Evolutionary conservation across 2,329 filamentous ascomycete genomes (phyloP).

Genomic region (Purpureocillium takamizusanense): DNA sequence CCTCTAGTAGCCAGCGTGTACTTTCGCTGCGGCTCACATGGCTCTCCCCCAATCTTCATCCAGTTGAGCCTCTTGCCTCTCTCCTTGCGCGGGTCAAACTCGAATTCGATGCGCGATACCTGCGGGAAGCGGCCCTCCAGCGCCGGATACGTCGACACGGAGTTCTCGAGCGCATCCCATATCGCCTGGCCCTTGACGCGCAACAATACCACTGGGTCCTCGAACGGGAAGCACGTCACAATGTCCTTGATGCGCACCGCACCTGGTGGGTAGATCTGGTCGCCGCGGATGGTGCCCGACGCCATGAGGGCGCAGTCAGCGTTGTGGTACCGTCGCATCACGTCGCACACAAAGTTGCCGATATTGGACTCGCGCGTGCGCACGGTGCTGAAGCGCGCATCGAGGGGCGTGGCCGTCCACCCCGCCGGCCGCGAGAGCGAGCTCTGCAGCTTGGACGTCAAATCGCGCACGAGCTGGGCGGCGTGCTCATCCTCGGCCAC

Average conservation of each 20-base stretch:
- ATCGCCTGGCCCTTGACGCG: conserved; percentile 63
- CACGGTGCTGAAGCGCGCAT: conserved; percentile 80
- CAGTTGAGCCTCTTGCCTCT: conserved; percentile 54
- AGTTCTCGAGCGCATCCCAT: conserved; percentile 74
- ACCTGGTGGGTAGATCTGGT: conserved; percentile 80
- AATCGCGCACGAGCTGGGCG: conserved; percentile 51
- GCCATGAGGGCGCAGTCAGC: conserved; percentile 82
- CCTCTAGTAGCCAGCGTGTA: conserved; percentile 74
- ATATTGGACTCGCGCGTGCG: conserved; percentile 71
- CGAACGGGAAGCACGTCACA: conserved; percentile 86
- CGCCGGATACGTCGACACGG: conserved; percentile 70
- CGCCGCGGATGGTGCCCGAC: conserved; percentile 75
- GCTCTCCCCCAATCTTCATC: conserved; percentile 50
- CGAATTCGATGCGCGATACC: conserved; percentile 73
- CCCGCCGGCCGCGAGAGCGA: conserved; percentile 77
- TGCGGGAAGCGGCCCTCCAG: conserved; percentile 79
- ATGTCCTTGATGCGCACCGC: conserved; percentile 70
- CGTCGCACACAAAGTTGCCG: conserved; percentile 84
- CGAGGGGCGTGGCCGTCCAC: conserved; percentile 72
- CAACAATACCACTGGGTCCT: conserved; percentile 78
- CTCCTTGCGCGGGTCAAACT: conserved; percentile 56
- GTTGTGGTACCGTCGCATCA: conserved; percentile 76
- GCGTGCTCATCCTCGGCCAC: conserved; percentile 57
- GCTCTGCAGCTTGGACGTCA: conserved; percentile 65
- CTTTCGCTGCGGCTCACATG: conserved; percentile 51